Evolutionary conservation across 2,329 filamentous ascomycete genomes (phyloP), one percentile per base, ranked within the genome.

Genomic region (Claviceps lovelessii): DNA sequence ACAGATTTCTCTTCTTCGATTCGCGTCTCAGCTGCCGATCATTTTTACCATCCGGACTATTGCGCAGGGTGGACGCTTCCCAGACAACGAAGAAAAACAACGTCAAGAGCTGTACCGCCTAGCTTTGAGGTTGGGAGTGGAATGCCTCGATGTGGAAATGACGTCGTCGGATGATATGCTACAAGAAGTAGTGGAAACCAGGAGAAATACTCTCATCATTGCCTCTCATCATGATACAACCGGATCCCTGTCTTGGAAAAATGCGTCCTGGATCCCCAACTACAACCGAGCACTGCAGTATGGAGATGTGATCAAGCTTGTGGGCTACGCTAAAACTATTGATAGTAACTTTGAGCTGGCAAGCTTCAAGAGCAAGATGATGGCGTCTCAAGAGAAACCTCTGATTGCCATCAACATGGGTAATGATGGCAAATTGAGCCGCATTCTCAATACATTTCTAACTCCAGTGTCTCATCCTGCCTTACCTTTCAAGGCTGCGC

Each of bases 331-430:
- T 1, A 80, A 77, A 54, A 78, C 70, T 23, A 74, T 91, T 49
- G 82, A 90, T 57, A 90, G 97, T 70, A 98, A 98, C 68, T 93
- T 88, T 65, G 82, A 86, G 45, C 78, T 97, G 35, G 81, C 83
- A 45, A 80, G 80, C 51, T 98, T 98, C 79, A 90, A 88, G 72
- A 72, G 77, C 28, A 85, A 80, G 73, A 90, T 90, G 70, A 75
- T 81, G 42, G 74, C 77, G 29, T 79, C 86, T 1, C 86, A 94
- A 64, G 77, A 85, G 53, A 82, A 83, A n/a, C 91, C 90, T 0
- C 73, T 98, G 54, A 96, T 98, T 61, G 89, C 87, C 1, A 86
- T 98, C 66, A 98, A 98, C 70, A 97, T 98, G 91, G 90, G 91
- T 35, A 76, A 81, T 50, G 75, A 80, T 31, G 93, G 93, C 51